Percentiles rank a stretch among this genome's conserved stretches.
Evolutionary conservation across 495 filamentous ascomycete species (phyloP).

Genomic region (Penicillium crystallinum): DNA sequence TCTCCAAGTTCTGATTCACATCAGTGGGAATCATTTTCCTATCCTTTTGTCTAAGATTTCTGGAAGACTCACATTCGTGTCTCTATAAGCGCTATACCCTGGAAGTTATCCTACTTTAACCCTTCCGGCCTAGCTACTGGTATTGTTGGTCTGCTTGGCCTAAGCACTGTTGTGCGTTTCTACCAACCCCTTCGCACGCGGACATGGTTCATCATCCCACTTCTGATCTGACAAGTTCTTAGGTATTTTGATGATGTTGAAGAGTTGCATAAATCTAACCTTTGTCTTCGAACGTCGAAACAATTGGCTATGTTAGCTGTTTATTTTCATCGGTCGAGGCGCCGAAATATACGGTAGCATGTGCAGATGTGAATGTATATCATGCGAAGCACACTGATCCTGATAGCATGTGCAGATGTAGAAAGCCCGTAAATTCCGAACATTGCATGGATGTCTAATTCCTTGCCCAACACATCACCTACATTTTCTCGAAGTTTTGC

Average conservation of each 20-base stretch:
- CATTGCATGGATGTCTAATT: no score
- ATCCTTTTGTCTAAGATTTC: neutral
- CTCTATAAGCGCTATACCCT: no score
- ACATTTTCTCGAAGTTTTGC: no score
- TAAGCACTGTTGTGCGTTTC: slow-evolving; percentile 36
- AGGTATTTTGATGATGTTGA: slow-evolving; percentile 14
- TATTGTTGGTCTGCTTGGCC: slow-evolving; percentile 45
- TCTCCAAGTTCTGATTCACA: neutral
- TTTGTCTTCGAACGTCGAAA: slow-evolving; percentile 25
- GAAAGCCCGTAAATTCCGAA: no score
- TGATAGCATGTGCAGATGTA: no score
- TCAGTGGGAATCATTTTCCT: neutral
- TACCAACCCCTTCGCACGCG: slow-evolving; percentile 41
- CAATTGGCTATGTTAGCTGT: slow-evolving; percentile 38
- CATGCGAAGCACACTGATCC: slow-evolving; percentile 46
- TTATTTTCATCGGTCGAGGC: slow-evolving; percentile 27
- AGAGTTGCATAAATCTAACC: neutral
- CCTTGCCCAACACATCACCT: no score
- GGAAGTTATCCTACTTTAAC: slow-evolving; percentile 38
- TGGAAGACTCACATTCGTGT: no score
- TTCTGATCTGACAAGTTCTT: slow-evolving; percentile 51
- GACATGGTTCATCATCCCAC: slow-evolving; percentile 53
- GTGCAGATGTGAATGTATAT: slow-evolving; percentile 49
- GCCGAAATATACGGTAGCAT: slow-evolving; percentile 22
- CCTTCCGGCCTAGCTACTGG: slow-evolving; percentile 45